These are phyloP conservation scores for Parietaria judaica DNA, from an alignment of 306 rosid species.

Conservation along the genomic window DNA sequence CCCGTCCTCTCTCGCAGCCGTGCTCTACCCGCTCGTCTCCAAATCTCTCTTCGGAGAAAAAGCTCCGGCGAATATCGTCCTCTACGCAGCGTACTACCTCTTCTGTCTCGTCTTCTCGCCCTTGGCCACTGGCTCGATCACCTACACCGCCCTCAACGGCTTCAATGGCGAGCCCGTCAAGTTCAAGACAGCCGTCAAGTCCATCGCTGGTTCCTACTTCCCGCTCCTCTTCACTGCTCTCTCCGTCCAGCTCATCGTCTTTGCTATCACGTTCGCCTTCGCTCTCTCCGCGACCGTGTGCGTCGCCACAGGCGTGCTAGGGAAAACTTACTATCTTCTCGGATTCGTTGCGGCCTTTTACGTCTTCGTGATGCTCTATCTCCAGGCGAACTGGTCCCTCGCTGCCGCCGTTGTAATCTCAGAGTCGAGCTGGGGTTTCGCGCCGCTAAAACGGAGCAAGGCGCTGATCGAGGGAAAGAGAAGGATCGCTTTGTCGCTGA, in stretches of 20 bases:
- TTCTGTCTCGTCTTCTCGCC: not conserved
- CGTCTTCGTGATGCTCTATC: constrained; percentile 19
- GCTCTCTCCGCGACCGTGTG: not conserved
- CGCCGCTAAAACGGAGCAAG: constrained; percentile 29
- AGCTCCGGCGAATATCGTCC: not conserved
- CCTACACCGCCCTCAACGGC: constrained; percentile 25
- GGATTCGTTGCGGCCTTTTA: constrained; percentile 13
- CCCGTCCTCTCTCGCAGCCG: constrained; percentile 27
- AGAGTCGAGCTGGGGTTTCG: constrained; percentile 27
- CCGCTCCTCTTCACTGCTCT: constrained; percentile 32
- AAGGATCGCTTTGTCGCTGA: constrained; percentile 15
- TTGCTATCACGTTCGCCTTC: not conserved
- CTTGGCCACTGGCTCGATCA: constrained; percentile 26
- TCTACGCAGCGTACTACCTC: not conserved
- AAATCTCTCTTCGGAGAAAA: not conserved
- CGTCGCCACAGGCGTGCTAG: not conserved
- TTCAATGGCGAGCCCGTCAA: constrained; percentile 27
- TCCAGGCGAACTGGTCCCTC: constrained; percentile 33
- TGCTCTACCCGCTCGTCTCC: constrained; percentile 11
- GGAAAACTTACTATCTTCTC: not conserved
- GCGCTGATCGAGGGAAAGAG: constrained; percentile 26
- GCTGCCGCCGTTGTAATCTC: constrained; percentile 20
- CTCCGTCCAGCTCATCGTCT: constrained; percentile 5
- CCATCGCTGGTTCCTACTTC: constrained; percentile 24
- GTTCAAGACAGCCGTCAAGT: constrained; percentile 26